Evolutionary conservation across 352 stramenopile species (phyloP).

Genomic region (Globisporangium parvum): DNA sequence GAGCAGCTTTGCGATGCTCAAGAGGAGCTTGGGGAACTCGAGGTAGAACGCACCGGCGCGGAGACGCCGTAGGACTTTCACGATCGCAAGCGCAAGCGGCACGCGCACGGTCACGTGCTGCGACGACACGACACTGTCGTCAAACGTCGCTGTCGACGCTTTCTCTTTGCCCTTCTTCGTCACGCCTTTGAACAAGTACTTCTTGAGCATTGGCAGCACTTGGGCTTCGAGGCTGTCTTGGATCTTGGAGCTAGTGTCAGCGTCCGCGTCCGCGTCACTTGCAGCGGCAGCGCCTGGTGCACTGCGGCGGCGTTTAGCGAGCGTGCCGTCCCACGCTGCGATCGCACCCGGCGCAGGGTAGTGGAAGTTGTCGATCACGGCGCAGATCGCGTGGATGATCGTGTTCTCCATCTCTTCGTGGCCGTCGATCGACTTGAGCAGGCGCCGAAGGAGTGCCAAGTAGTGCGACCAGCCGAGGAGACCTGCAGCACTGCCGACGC

Average conservation of each 20-base stretch:
- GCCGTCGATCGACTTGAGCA: constrained; percentile 90
- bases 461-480: constrained; percentile 97
- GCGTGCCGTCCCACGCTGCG: constrained; percentile 23
- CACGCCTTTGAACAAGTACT: constrained; percentile 82
- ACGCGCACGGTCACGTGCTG: constrained; percentile 80
- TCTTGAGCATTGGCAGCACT: constrained; percentile 83
- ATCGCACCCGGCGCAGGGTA: constrained; percentile 73
- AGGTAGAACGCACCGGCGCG: constrained; percentile 85
- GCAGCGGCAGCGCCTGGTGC: constrained; percentile 3
- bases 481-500: constrained; percentile 86
- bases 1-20: constrained; percentile 84
- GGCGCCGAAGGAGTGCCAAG: constrained; percentile 83
- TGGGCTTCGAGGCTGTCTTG: constrained; percentile 75
- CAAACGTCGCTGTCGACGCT: constrained; percentile 25
- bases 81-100: constrained; percentile 91
- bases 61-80: constrained; percentile 96
- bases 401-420: constrained; percentile 90
- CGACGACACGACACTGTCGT: constrained; percentile 45
- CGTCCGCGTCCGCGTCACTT: not conserved
- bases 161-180: constrained; percentile 31
- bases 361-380: constrained; percentile 95
- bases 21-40: constrained; percentile 93
- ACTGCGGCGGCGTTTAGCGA: constrained; percentile 9
- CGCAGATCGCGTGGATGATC: constrained; percentile 90
- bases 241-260: constrained; percentile 44